These are phyloP conservation scores for Acacia concinna DNA, from an alignment of 331 rosid species.

Conservation along the genomic window DNA sequence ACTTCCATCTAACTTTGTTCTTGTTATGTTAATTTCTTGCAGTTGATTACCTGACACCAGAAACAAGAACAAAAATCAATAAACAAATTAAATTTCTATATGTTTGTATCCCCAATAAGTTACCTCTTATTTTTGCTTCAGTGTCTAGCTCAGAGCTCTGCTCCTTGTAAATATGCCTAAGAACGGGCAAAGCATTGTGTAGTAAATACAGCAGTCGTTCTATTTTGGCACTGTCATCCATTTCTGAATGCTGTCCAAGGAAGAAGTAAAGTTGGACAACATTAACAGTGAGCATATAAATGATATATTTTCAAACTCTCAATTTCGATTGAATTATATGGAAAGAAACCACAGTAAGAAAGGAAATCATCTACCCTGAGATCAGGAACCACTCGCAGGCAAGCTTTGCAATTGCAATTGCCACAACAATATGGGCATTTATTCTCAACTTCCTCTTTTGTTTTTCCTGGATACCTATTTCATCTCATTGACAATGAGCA, in stretches of 20 bases:
- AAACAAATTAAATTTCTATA: slow-evolving; percentile 7
- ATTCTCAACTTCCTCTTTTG: slow-evolving; percentile 48
- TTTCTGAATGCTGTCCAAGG: slow-evolving; percentile 41
- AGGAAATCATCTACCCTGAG: slow-evolving; percentile 31
- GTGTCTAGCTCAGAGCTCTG: slow-evolving; percentile 60
- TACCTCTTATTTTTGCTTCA: slow-evolving; percentile 61
- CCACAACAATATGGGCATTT: slow-evolving; percentile 61
- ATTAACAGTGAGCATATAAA: neutral
- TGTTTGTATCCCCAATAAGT: neutral
- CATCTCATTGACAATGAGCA: slow-evolving; percentile 27
- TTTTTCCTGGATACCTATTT: slow-evolving; percentile 66
- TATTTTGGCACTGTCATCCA: slow-evolving; percentile 44
- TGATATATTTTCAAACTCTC: neutral
- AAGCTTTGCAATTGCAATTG: slow-evolving; percentile 75
- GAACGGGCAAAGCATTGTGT: slow-evolving; percentile 56
- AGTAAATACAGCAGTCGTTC: slow-evolving; percentile 52
- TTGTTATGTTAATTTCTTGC: slow-evolving; percentile 49
- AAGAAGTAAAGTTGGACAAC: neutral
- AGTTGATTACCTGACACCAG: slow-evolving; percentile 50
- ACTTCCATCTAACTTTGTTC: slow-evolving; percentile 43
- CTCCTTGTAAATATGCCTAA: slow-evolving; percentile 59
- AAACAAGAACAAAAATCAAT: neutral
- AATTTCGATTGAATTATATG: neutral
- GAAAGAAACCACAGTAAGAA: neutral
- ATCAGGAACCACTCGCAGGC: slow-evolving; percentile 53